phyloP scores from a whole-genome alignment of 495 filamentous ascomycete species.

The Annulohypoxylon nitens region DNA sequence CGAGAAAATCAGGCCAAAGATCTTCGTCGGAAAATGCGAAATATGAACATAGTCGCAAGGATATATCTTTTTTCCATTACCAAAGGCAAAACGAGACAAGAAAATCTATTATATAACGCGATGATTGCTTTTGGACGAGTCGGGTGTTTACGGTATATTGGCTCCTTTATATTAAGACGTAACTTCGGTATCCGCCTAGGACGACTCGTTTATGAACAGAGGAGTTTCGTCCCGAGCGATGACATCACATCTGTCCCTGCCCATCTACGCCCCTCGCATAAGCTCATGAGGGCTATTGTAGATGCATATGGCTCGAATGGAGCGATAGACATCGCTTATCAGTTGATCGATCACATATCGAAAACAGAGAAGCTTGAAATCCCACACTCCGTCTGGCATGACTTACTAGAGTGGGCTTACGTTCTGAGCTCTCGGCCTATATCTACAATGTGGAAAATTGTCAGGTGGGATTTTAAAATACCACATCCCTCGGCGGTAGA shows the following conservation, averaged over 20 bases:
- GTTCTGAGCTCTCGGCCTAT: conserved; percentile 45
- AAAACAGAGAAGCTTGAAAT: conserved; percentile 47
- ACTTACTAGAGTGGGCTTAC: conserved; percentile 55
- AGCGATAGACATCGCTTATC: conserved; percentile 49
- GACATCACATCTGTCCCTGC: not conserved
- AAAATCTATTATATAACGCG: conserved; percentile 50
- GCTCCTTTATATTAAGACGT: conserved; percentile 37
- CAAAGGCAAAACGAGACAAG: conserved; percentile 50
- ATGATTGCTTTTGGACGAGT: conserved; percentile 52
- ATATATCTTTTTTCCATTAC: conserved; percentile 16
- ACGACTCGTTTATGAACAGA: not conserved
- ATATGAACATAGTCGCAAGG: conserved; percentile 14
- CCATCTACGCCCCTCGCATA: conserved; percentile 46
- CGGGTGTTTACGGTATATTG: conserved; percentile 40
- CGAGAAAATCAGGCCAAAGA: conserved; percentile 44
- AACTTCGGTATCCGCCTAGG: conserved; percentile 42
- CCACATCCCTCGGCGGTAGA: conserved; percentile 39
- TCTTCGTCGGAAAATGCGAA: conserved; percentile 47
- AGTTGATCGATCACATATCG: conserved; percentile 51
- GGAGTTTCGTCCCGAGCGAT: not conserved
- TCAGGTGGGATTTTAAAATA: conserved; percentile 36
- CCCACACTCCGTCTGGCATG: conserved; percentile 49
- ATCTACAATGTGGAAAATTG: conserved; percentile 48
- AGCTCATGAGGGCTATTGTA: conserved; percentile 53
- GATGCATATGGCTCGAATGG: conserved; percentile 53